These are phyloP conservation scores for Pythium plurisporium DNA, from an alignment of 352 stramenopile genomes.

Conservation along the genomic window DNA sequence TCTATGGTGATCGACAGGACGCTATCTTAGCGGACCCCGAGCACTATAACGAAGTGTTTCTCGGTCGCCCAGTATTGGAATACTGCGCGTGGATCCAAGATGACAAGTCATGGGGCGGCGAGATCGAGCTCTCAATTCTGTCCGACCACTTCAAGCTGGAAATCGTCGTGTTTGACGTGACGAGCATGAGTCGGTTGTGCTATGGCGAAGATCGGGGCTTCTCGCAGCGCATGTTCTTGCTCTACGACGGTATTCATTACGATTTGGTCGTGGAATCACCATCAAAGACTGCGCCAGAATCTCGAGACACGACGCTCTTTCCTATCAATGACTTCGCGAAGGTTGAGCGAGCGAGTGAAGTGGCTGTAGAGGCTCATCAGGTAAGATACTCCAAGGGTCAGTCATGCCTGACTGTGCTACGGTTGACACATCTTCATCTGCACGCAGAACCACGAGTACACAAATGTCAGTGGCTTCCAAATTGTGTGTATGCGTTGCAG, in stretches of 20 bases:
- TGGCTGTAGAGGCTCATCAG: constrained; percentile 78
- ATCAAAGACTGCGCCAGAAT: constrained; percentile 39
- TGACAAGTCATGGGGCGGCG: constrained; percentile 76
- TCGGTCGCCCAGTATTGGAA: constrained; percentile 68
- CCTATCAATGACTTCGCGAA: constrained; percentile 84
- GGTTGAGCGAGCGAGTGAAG: constrained; percentile 73
- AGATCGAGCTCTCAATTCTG: constrained; percentile 86
- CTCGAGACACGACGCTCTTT: constrained; percentile 61
- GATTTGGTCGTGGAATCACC: constrained; percentile 68
- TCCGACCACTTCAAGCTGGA: constrained; percentile 74
- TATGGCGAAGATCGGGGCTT: constrained; percentile 82
- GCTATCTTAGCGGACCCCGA: constrained; percentile 56
- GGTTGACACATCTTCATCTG: background rate
- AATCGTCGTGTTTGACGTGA: constrained; percentile 84
- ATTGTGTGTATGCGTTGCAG: constrained; percentile 72
- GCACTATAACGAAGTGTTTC: constrained; percentile 72
- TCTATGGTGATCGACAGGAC: constrained; percentile 24
- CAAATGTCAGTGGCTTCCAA: constrained; percentile 63
- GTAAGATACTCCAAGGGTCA: too few relatives aligned
- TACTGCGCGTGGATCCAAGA: constrained; percentile 85
- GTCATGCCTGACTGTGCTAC: too few relatives aligned
- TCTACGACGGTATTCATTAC: constrained; percentile 87
- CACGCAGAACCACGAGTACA: constrained; percentile 72
- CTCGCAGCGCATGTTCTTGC: constrained; percentile 77
- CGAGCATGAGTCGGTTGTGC: constrained; percentile 78